These are phyloP conservation scores for Bipolaris cookei DNA, from an alignment of 2,329 filamentous ascomycete genomes.

Conservation along the genomic window DNA sequence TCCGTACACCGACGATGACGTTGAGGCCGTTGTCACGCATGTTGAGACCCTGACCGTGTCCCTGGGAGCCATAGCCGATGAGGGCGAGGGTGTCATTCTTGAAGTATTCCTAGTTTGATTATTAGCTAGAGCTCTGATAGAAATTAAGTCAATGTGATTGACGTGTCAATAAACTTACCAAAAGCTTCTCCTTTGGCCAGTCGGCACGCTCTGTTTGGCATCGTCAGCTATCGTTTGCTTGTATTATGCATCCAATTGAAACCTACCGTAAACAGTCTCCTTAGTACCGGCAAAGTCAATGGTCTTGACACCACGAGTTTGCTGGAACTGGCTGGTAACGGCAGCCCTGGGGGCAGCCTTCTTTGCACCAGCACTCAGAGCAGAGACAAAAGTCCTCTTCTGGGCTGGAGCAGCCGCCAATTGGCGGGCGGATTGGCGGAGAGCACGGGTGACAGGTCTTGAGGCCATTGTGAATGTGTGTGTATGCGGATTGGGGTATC, in stretches of 20 bases:
- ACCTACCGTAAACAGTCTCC: constrained; percentile 90
- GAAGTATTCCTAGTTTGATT: constrained; percentile 82
- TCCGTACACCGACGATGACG: constrained; percentile 98
- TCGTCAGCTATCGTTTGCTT: constrained; percentile 31
- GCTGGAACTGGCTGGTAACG: constrained; percentile 63
- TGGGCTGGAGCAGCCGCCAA: constrained; percentile 58
- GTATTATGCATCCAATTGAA: constrained; percentile 22
- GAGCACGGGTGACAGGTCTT: constrained; percentile 70
- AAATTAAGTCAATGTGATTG: constrained; percentile 21
- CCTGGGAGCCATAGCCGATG: constrained; percentile 98
- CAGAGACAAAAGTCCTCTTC: constrained; percentile 65
- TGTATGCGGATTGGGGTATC: constrained; percentile 37
- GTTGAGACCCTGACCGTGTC: constrained; percentile 99
- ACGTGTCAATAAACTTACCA: constrained; percentile 65
- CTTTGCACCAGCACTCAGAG: constrained; percentile 55
- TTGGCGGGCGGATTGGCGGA: constrained; percentile 64
- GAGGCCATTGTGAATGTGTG: constrained; percentile 72
- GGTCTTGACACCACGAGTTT: constrained; percentile 90
- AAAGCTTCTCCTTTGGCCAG: constrained; percentile 98
- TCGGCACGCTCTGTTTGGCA: constrained; percentile 81
- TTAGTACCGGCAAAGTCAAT: constrained; percentile 97
- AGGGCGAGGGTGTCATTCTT: constrained; percentile 99
- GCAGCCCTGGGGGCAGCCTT: constrained; percentile 55
- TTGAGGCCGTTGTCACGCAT: constrained; percentile 99
- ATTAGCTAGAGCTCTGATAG: constrained; percentile 35